Evolutionary conservation across 352 stramenopile species (phyloP).

Genomic region (Peronosclerospora sorghi): DNA sequence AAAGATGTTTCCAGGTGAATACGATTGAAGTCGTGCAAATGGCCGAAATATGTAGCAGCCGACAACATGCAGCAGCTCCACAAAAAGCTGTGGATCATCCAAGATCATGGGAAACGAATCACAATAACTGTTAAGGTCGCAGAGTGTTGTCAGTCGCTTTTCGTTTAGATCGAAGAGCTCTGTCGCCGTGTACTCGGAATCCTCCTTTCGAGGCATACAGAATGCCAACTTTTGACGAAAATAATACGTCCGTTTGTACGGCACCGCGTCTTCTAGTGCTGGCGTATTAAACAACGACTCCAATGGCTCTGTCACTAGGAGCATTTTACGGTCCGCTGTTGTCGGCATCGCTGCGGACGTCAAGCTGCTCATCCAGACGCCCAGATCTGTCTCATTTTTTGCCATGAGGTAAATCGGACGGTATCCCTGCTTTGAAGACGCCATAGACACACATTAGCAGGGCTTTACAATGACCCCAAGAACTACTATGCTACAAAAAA

Average conservation of each 20-base stretch:
- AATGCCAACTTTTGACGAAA: conserved; percentile 81
- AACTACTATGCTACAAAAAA: too few relatives aligned
- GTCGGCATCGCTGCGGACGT: conserved; percentile 72
- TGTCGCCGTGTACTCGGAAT: conserved; percentile 27
- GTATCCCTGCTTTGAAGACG: conserved; percentile 34
- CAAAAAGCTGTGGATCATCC: conserved; percentile 66
- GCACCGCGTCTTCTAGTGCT: conserved; percentile 62
- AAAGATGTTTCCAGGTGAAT: conserved; percentile 65
- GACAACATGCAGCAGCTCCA: conserved; percentile 72
- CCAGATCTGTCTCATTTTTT: conserved; percentile 73
- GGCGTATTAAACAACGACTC: conserved; percentile 72
- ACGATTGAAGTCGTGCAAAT: conserved; percentile 38
- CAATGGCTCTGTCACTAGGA: conserved; percentile 42
- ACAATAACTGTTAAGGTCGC: conserved; percentile 80
- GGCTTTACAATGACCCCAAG: too few relatives aligned
- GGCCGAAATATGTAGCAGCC: conserved; percentile 77
- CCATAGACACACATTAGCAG: too few relatives aligned
- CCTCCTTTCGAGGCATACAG: conserved; percentile 49
- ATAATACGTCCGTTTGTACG: conserved; percentile 78
- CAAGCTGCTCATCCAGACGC: conserved; percentile 79
- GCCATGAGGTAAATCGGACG: conserved; percentile 80
- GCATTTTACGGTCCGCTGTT: conserved; percentile 53
- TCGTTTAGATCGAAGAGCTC: conserved; percentile 83
- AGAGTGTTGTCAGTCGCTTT: conserved; percentile 69
- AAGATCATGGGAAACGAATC: conserved; percentile 75